These are phyloP conservation scores for Talaromyces sp. DNA, from an alignment of 2,329 filamentous ascomycete genomes.

Conservation along the genomic window DNA sequence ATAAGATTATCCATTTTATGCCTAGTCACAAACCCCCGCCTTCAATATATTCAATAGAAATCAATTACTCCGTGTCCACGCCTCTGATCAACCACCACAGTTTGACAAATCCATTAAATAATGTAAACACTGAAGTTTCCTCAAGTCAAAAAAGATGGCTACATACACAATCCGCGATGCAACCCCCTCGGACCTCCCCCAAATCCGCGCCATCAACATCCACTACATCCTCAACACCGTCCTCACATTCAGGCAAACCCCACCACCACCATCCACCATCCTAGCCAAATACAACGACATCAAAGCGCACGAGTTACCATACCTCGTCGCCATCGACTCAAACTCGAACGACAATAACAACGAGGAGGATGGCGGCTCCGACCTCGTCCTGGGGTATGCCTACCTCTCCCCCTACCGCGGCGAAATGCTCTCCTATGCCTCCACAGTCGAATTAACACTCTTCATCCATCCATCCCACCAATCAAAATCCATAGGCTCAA, in stretches of 20 bases:
- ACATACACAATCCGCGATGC: slow-evolving; percentile 32
- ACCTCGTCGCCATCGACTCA: slow-evolving; percentile 36
- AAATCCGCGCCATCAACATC: slow-evolving; percentile 36
- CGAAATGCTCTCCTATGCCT: slow-evolving; percentile 38
- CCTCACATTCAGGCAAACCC: slow-evolving; percentile 35
- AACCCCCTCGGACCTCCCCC: slow-evolving; percentile 33
- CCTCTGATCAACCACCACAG: not conserved
- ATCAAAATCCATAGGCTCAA: slow-evolving; percentile 32
- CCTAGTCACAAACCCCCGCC: not conserved
- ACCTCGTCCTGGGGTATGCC: slow-evolving; percentile 35
- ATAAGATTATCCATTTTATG: not conserved
- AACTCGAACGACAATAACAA: slow-evolving; percentile 17
- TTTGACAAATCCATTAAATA: not conserved
- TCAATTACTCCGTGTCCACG: no score
- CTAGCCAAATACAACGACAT: slow-evolving; percentile 29
- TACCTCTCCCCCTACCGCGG: slow-evolving; percentile 39
- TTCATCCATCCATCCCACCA: slow-evolving; percentile 40
- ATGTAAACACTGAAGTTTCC: not conserved
- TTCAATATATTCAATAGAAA: not conserved
- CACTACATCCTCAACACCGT: slow-evolving; percentile 42
- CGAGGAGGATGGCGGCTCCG: not conserved
- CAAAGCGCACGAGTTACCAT: slow-evolving; percentile 33
- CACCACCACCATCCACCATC: slow-evolving; percentile 31
- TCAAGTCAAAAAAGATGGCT: not conserved
- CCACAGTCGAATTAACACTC: slow-evolving; percentile 43